Percentiles rank a stretch among this genome's conserved stretches.
phyloP scores from a whole-genome alignment of 2,329 filamentous ascomycete species.

The Aschersonia sp. region DNA sequence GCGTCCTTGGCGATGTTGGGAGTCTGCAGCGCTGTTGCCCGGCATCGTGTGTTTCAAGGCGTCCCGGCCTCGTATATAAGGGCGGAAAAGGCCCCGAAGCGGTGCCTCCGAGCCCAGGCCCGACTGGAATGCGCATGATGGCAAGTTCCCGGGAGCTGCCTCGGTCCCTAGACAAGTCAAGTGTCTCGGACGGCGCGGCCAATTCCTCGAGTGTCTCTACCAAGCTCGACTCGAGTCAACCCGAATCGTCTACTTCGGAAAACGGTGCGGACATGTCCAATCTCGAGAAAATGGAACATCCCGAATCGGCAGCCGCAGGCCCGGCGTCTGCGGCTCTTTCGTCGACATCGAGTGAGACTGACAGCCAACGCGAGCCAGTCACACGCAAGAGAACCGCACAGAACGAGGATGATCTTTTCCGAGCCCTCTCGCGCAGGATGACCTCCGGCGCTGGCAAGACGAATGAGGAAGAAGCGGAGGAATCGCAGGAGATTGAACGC shows the following conservation, averaged over 20 bases:
- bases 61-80: too few relatives aligned
- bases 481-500: slow-evolving; percentile 36
- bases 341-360: background rate
- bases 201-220: background rate
- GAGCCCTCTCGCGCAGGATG: slow-evolving; percentile 31
- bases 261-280: background rate
- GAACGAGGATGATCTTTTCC: slow-evolving; percentile 37
- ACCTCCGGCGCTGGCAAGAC: slow-evolving; percentile 18
- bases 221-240: background rate
- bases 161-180: background rate
- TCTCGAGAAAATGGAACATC: background rate
- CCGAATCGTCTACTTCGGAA: background rate
- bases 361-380: background rate
- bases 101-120: too few relatives aligned
- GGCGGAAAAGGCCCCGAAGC: too few relatives aligned
- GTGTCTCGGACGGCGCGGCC: background rate
- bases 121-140: background rate
- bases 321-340: background rate
- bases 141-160: background rate
- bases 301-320: background rate
- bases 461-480: slow-evolving; percentile 23
- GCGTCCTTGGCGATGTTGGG: background rate
- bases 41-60: too few relatives aligned
- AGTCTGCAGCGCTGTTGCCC: too few relatives aligned
- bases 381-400: slow-evolving; percentile 11